Base-by-base conservation (phyloP, 176 grass and related monocot species). In the Ensete glaucum region DNA sequence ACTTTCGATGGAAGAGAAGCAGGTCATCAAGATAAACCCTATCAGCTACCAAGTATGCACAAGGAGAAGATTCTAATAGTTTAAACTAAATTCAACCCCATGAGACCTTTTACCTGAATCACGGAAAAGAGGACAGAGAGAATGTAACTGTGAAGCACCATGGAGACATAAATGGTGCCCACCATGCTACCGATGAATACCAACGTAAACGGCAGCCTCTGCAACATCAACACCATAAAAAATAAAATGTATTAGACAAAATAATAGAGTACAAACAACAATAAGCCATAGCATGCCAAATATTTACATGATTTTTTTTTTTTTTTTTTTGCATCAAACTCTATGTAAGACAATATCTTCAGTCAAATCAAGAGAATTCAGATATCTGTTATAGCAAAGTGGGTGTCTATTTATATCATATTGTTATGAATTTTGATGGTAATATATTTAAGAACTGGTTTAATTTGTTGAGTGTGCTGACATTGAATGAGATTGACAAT, bases 91-190 rank as follows among this genome's bases (percentile, higher is more conserved):
- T 25, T 74, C 14, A 1, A 23, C 22, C 22, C 3, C 51, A 67
- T 63, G 21, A 21, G 77, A 75, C 65, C 17, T 52, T 2, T 21
- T 86, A 98, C 90, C 90, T 99, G 95, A 79, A 99, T 83, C 51
- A 85, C 75, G 1, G 95, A 99, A 78, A 99, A 94, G 75, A 99
- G 85, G 64, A 99, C 95, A 0, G 95, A 99, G 57, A 99, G 85
- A 82, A 99, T 83, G 81, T 99, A 99, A 64, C 88, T 99, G 82
- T 91, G 95, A 79, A 99, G 90, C 73, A 94, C 86, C 82, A 99
- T 94, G 29, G 95, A 99, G 71, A 91, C 91, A 82, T 99, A 99
- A 56, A 99, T 91, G 0, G 95, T 94, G 73, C 95, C 95, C 15
- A 87, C 82, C 90, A 99, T 99, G 78, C 95, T 93, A 64, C 95